Conservation (phyloP, 257 asterid species). For the Solanum phureja region DNA sequence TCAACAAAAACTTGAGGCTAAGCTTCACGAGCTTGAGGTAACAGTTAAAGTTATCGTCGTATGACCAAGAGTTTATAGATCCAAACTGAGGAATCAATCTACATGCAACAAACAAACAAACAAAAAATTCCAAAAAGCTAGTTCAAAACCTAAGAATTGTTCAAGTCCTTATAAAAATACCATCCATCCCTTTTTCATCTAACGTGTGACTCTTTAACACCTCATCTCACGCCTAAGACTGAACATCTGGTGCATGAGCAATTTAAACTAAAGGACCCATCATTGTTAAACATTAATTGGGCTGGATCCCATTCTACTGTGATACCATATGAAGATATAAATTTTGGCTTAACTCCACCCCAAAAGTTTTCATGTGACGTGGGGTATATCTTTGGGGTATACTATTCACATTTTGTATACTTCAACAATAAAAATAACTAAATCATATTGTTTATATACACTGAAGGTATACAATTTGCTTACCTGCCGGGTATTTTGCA, state of each 20-base stretch:
- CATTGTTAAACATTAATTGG: neutral
- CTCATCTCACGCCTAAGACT: neutral
- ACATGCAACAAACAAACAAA: neutral
- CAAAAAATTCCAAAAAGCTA: neutral
- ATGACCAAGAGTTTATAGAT: neutral
- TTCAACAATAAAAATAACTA: neutral
- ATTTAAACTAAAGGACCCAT: too few relatives aligned
- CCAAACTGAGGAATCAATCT: neutral
- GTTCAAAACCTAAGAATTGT: neutral
- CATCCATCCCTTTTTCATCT: neutral
- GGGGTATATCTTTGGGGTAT: neutral
- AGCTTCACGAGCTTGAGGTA: constrained; percentile 73
- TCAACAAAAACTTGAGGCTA: constrained; percentile 55
- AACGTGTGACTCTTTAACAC: neutral
- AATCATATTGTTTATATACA: neutral
- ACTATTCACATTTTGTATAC: neutral
- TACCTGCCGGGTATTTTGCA: neutral
- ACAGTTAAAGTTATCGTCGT: neutral
- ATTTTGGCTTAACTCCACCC: neutral
- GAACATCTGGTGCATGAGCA: too few relatives aligned
- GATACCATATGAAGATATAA: neutral
- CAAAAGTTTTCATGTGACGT: neutral
- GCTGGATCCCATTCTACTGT: neutral
- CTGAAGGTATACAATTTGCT: neutral
- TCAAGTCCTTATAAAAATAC: neutral